phyloP scores from a whole-genome alignment of 2,329 filamentous ascomycete genomes.

The Diaporthe capsici region DNA sequence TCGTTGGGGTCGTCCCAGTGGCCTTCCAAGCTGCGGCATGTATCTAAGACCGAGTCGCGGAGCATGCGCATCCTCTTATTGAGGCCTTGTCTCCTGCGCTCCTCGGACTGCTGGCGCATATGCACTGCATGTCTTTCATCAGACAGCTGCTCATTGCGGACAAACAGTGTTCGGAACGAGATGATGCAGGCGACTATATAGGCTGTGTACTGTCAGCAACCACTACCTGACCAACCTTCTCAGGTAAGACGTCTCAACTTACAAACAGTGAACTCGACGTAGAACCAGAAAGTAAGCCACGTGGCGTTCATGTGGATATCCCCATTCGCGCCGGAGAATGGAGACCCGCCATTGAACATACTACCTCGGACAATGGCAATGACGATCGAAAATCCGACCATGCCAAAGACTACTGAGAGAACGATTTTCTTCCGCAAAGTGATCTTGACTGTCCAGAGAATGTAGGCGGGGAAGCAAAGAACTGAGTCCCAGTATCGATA shows the following conservation, averaged over 20 bases:
- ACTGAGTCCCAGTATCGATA: constrained; percentile 30
- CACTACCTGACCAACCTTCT: neutral
- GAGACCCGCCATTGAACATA: constrained; percentile 40
- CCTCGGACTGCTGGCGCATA: neutral
- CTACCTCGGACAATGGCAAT: constrained; percentile 44
- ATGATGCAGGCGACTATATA: constrained; percentile 44
- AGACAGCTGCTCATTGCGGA: constrained; percentile 25
- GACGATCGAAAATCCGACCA: constrained; percentile 42
- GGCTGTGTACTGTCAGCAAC: constrained; percentile 25
- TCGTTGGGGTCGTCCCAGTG: too few relatives aligned
- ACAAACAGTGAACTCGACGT: constrained; percentile 41
- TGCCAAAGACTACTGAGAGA: constrained; percentile 40
- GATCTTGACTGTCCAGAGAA: constrained; percentile 42
- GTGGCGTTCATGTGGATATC: neutral
- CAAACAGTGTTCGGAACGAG: constrained; percentile 45
- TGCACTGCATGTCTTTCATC: too few relatives aligned
- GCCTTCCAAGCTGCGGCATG: too few relatives aligned
- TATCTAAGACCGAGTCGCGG: too few relatives aligned
- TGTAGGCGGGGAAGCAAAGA: constrained; percentile 41
- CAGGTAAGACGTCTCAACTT: neutral
- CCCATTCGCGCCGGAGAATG: neutral
- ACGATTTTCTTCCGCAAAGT: constrained; percentile 42
- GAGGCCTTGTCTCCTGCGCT: too few relatives aligned
- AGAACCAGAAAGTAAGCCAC: constrained; percentile 44
- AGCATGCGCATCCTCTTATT: neutral